Evolutionary conservation across 371 early-diverging fungal genomes (phyloP), one percentile per base, ranked within the genome.

Genomic region (Batrachochytrium dendrobatidis): DNA sequence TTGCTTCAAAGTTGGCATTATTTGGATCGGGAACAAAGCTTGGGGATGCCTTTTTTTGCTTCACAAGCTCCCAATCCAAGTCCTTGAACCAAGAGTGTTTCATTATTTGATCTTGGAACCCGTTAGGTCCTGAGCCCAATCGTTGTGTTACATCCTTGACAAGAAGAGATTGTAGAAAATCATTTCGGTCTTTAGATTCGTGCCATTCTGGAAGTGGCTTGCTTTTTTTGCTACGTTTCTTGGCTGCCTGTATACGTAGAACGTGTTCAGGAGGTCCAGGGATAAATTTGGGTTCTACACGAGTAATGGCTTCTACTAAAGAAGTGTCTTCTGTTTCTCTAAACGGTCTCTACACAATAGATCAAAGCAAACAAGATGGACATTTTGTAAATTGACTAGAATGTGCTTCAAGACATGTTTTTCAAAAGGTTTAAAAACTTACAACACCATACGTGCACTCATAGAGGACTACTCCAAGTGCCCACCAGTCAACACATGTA

Each of bases 401-500:
- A n/a, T n/a, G n/a, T n/a, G n/a, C n/a, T n/a, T n/a, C n/a, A n/a
- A n/a, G n/a, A n/a, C n/a, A n/a, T n/a, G n/a, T n/a, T n/a, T n/a
- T n/a, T n/a, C n/a, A n/a, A n/a, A n/a, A n/a, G n/a, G n/a, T n/a
- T n/a, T n/a, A n/a, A n/a, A n/a, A n/a, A n/a, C n/a, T n/a, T n/a
- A n/a, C n/a, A n/a, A n/a, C n/a, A n/a, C n/a, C n/a, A n/a, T n/a
- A n/a, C n/a, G n/a, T n/a, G n/a, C n/a, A n/a, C 79, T 99, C 99
- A 67, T 88, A 98, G 59, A 98, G 89, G 30, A 98, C 74, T 43
- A 98, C 81, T 12, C 98, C 98, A 64, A 98, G 79, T 8, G 95
- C 86, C 86, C 94, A 99, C 87, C 91, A 96, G 76, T 98, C 99
- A 2, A 94, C 98, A 15, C n/a, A n/a, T n/a, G n/a, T n/a, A n/a